Percentiles rank a stretch among this genome's conserved stretches.
These are phyloP conservation scores for Cladosporium sp. DNA, from an alignment of 2,329 filamentous ascomycete species.

Conservation along the genomic window DNA sequence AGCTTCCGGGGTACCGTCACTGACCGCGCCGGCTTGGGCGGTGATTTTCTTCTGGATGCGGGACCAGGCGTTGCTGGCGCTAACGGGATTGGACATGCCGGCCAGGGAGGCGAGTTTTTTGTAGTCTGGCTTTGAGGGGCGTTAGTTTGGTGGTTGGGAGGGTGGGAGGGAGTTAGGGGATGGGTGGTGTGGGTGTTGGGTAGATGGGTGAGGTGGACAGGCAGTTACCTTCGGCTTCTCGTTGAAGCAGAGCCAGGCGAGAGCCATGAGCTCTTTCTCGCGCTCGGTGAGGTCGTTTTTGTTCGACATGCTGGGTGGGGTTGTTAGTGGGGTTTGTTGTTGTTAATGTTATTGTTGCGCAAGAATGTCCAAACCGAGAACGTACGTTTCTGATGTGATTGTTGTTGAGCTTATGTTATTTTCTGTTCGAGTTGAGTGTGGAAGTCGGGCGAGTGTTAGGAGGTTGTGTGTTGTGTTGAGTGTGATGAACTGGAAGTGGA, in stretches of 20 bases:
- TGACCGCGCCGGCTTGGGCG: constrained; percentile 9
- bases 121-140: constrained; percentile 20
- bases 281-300: constrained; percentile 21
- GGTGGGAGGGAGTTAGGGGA: constrained; percentile 36
- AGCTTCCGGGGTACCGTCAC: constrained; percentile 13
- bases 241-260: constrained; percentile 26
- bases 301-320: neutral
- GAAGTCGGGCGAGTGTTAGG: neutral
- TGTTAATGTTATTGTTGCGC: neutral
- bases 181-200: neutral
- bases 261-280: constrained; percentile 22
- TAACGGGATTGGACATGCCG: constrained; percentile 24
- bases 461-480: neutral
- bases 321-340: neutral
- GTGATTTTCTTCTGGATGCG: constrained; percentile 31
- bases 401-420: neutral
- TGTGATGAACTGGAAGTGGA: neutral
- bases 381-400: neutral
- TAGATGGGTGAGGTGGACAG: neutral
- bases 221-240: constrained; percentile 26
- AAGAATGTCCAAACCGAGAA: too few relatives aligned
- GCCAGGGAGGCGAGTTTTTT: constrained; percentile 22
- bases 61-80: constrained; percentile 30
- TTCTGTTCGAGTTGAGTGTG: neutral
- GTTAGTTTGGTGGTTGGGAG: neutral